Conservation (phyloP, 2,329 filamentous ascomycete genomes). For the Calonectria montana region DNA sequence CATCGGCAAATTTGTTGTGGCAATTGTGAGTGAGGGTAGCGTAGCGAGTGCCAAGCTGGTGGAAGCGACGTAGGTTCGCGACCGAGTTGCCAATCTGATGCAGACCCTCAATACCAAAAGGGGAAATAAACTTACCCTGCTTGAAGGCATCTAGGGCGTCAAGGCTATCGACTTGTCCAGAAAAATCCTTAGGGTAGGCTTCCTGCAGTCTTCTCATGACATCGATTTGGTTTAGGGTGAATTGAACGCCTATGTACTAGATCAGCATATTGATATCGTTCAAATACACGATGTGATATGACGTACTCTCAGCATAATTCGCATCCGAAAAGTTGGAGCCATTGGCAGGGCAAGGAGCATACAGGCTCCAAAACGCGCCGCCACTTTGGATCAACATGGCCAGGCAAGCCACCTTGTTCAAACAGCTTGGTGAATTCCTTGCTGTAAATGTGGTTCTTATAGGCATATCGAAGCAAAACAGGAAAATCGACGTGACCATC, state of each 20-base stretch:
- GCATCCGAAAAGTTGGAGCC: conserved; percentile 78
- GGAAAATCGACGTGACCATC: conserved; percentile 94
- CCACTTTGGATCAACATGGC: conserved; percentile 83
- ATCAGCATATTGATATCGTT: background rate
- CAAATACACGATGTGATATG: background rate
- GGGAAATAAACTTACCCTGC: conserved; percentile 76
- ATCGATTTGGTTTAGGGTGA: conserved; percentile 81
- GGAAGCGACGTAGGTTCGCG: conserved; percentile 79
- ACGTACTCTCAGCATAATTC: conserved; percentile 74
- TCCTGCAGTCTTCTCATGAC: conserved; percentile 73
- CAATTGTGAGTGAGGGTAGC: conserved; percentile 94
- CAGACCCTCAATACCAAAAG: conserved; percentile 85
- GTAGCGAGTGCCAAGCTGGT: conserved; percentile 85
- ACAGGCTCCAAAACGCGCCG: conserved; percentile 95
- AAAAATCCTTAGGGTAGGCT: conserved; percentile 77
- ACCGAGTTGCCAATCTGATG: conserved; percentile 93
- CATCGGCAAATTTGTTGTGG: conserved; percentile 90
- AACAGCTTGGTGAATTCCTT: conserved; percentile 81
- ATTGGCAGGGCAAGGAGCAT: conserved; percentile 78
- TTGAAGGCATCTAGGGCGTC: conserved; percentile 72
- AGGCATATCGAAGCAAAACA: conserved; percentile 74
- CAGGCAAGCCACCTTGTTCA: conserved; percentile 72
- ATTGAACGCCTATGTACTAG: conserved; percentile 64
- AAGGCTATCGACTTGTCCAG: conserved; percentile 68
- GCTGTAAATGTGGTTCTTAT: conserved; percentile 82